A percentile compares a stretch with the other conserved stretches of the same genome.
phyloP scores from a whole-genome alignment of 176 grass and related monocot species.

The Carex littledalei region DNA sequence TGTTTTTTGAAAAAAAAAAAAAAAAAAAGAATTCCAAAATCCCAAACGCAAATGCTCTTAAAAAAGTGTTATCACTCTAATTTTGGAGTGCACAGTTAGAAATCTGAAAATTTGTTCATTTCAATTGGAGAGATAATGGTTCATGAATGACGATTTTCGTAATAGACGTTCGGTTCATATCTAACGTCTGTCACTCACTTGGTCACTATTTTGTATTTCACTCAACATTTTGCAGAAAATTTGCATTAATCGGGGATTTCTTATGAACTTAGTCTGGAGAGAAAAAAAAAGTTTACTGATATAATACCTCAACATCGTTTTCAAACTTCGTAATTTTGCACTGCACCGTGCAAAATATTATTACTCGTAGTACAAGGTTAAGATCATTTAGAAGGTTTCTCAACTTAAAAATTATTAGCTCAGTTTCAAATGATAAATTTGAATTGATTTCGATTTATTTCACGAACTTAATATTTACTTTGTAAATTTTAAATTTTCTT shows the following conservation, averaged over 20 bases:
- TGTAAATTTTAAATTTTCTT: neutral
- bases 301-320: neutral
- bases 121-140: neutral
- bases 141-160: neutral
- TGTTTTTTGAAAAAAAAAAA: no score
- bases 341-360: no score
- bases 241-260: neutral
- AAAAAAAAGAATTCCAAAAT: no score
- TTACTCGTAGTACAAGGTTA: neutral
- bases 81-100: neutral
- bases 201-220: neutral
- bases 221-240: neutral
- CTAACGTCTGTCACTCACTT: neutral
- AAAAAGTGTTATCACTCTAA: neutral
- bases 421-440: neutral
- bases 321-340: neutral
- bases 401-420: neutral
- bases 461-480: neutral
- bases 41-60: no score
- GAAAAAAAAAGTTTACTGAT: neutral
- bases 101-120: neutral
- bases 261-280: neutral
- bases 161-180: neutral
- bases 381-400: neutral
- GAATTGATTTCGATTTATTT: neutral